Evolutionary conservation across 2,329 filamentous ascomycete genomes (phyloP).

Genomic region (Trichoderma simmonsii): DNA sequence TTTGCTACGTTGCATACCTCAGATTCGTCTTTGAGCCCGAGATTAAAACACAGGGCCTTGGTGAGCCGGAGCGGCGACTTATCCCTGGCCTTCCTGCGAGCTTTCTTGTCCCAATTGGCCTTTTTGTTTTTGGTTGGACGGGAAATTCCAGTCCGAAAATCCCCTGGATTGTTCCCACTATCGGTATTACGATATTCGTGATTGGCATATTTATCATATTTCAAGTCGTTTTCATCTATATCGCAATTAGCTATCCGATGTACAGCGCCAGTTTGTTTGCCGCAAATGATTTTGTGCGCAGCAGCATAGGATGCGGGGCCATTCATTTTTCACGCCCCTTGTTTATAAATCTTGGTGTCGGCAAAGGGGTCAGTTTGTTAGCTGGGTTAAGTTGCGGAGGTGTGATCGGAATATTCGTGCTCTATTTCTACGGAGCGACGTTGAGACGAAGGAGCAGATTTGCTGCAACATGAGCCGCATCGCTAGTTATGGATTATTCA

Average conservation of each 20-base stretch:
- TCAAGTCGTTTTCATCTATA: neutral
- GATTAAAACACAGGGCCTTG: neutral
- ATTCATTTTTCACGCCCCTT: slow-evolving; percentile 7
- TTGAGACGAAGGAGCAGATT: neutral
- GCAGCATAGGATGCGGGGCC: neutral
- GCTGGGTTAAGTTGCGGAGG: neutral
- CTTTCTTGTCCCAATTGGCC: neutral
- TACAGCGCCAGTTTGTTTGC: slow-evolving; percentile 7
- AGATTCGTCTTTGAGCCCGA: neutral
- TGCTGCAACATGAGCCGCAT: neutral
- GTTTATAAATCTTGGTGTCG: neutral
- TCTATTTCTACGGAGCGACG: neutral
- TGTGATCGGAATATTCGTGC: neutral
- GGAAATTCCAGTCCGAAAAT: neutral
- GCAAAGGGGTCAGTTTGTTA: neutral
- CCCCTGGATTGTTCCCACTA: neutral
- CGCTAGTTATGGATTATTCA: neutral
- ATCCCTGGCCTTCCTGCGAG: neutral
- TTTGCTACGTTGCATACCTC: neutral
- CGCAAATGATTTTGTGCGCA: slow-evolving; percentile 1
- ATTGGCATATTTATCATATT: neutral
- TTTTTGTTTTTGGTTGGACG: slow-evolving; percentile 1
- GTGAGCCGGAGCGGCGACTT: neutral
- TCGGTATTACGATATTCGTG: neutral
- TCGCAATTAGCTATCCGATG: neutral